Base-by-base conservation (phyloP, 1,284 basidiomycete genomes). In the Dichomitus squalens region DNA sequence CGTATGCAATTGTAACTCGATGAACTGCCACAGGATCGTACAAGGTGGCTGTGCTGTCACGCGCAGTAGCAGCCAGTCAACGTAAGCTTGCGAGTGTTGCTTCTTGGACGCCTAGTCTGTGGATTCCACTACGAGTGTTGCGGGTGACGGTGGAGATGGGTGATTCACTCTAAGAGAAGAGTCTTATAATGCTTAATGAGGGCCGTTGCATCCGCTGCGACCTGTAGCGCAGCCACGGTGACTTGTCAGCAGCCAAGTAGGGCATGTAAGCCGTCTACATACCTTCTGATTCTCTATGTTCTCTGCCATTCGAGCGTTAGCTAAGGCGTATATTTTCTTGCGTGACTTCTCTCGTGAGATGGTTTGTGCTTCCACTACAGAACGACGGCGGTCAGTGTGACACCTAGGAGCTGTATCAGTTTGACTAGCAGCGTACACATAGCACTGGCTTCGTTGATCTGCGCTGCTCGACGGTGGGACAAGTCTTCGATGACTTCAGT, bases 131-230 rank as follows among this genome's bases (percentile, higher is more conserved):
- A n/a, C n/a, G n/a, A 27, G 9, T 29, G 25, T 38, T 14, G 3
- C n/a, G n/a, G n/a, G n/a, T n/a, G n/a, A n/a, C n/a, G n/a, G n/a
- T n/a, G n/a, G n/a, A n/a, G n/a, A n/a, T n/a, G n/a, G n/a, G n/a
- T n/a, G n/a, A 11, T 70, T 53, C 49, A 69, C 16, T 69, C 62
- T 47, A 70, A 64, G 46, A 80, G 64, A 21, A 79, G 55, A 39
- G 76, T 70, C 57, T 80, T 80, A 60, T 79, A 80, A 52, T 77
- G 72, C 47, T 74, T 80, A 64, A 81, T 76, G 51, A 79, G 68
- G 16, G 71, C 72, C 18, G 72, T 68, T 7, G 78, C 77, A 60
- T 80, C 78, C 41, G 69, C 70, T 4, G 73, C 75, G 29, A 79
- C 63, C 79, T 80, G 16, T n/a, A 7, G n/a, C 53, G 14, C 40